Percentiles rank a stretch among this genome's conserved stretches.
phyloP scores from a whole-genome alignment of 2,329 filamentous ascomycete genomes.

The Fusarium proliferatum region DNA sequence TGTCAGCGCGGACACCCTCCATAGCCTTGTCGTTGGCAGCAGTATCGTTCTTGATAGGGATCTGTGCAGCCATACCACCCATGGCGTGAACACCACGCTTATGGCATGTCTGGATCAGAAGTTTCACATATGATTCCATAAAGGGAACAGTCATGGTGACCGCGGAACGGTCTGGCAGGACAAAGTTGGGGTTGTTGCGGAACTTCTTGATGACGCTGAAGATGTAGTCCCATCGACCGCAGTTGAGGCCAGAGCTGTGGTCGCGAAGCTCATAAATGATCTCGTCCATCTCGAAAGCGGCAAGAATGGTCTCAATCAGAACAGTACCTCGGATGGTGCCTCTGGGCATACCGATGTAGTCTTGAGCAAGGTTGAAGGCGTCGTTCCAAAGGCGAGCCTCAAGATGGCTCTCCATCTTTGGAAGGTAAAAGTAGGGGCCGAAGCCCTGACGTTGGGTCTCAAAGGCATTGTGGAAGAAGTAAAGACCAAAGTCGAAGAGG shows the following conservation, averaged over 20 bases:
- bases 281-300: slow-evolving; percentile 99
- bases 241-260: slow-evolving; percentile 96
- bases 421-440: slow-evolving; percentile 97
- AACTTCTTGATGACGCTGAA: slow-evolving; percentile 99
- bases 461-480: slow-evolving; percentile 98
- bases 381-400: slow-evolving; percentile 99
- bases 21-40: slow-evolving; percentile 93
- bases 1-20: slow-evolving; percentile 92
- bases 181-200: slow-evolving; percentile 91
- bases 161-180: slow-evolving; percentile 88
- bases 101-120: slow-evolving; percentile 98
- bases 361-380: slow-evolving; percentile 94
- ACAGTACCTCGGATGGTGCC: slow-evolving; percentile 96
- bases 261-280: slow-evolving; percentile 99
- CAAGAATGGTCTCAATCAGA: slow-evolving; percentile 96
- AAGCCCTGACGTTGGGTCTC: slow-evolving; percentile 85
- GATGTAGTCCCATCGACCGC: slow-evolving; percentile 99
- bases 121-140: slow-evolving; percentile 95
- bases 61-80: slow-evolving; percentile 98
- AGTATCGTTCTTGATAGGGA: slow-evolving; percentile 96
- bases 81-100: slow-evolving; percentile 97
- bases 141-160: slow-evolving; percentile 99
- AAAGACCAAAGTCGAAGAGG: slow-evolving; percentile 97
- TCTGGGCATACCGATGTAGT: slow-evolving; percentile 87
- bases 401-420: slow-evolving; percentile 98